A percentile compares a stretch with the other conserved stretches of the same genome.
phyloP scores from a whole-genome alignment of 2,329 filamentous ascomycete genomes.

The Metarhizium humberi region DNA sequence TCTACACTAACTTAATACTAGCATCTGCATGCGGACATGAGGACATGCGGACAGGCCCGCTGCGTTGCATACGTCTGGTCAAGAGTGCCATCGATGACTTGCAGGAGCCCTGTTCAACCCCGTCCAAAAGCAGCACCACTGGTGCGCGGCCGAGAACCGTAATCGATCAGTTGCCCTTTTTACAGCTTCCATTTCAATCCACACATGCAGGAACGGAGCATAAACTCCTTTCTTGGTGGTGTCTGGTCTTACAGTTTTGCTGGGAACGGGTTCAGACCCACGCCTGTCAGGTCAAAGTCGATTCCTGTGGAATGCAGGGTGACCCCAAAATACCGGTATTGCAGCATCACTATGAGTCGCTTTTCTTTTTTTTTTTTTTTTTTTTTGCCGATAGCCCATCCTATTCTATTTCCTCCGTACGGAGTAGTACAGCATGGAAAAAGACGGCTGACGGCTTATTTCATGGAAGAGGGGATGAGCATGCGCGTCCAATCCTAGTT shows the following conservation, averaged over 20 bases:
- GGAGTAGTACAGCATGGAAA: too few species aligned
- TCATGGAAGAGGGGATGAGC: not conserved
- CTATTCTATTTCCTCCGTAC: too few species aligned
- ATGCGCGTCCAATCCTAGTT: not conserved
- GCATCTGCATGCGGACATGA: not conserved
- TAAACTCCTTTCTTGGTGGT: not conserved
- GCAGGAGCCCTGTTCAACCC: not conserved
- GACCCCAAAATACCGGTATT: too few species aligned
- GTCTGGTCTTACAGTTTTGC: not conserved
- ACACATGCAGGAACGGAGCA: slow-evolving; percentile 1
- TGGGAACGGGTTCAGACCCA: too few species aligned
- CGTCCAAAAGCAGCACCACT: not conserved
- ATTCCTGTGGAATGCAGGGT: too few species aligned
- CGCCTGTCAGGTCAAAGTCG: too few species aligned
- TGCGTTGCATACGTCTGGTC: not conserved
- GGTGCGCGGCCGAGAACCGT: not conserved
- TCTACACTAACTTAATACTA: too few species aligned
- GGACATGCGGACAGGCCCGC: too few species aligned
- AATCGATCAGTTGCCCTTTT: not conserved
- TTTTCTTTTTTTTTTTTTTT: not conserved
- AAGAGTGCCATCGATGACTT: not conserved
- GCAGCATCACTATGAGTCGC: not conserved
- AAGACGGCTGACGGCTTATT: too few species aligned
- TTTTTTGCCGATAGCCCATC: not conserved
- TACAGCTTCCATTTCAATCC: not conserved